Base-by-base conservation (phyloP, 2,329 filamentous ascomycete genomes). In the Stagonosporopsis chrysanthemi region DNA sequence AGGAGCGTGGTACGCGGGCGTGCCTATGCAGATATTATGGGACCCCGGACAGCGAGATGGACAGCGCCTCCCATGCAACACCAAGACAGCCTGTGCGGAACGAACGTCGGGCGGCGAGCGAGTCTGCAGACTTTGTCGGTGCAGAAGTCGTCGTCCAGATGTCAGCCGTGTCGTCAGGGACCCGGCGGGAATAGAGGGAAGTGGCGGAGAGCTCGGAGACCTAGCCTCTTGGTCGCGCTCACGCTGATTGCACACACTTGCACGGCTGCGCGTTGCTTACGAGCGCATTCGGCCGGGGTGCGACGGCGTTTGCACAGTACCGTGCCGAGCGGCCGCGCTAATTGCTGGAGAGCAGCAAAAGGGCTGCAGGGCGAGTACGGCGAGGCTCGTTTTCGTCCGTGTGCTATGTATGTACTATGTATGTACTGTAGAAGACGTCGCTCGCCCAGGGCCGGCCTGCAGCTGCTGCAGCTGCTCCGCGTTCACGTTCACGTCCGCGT, bases 11-110 rank as follows among this genome's bases (percentile, higher is more conserved):
- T 28, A 45, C 48, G 46, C 51, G 48, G 42, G 41, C 40, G 38
- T 43, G 50, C 46, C 41, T 51, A 40, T 52, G 50, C 60, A 60
- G 61, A 61, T 61, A 61, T 61, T 60, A 60, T 54, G 54, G 56
- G 42, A 51, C 45, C 51, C 52, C 49, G 50, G 42, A 22, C 35
- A 51, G 56, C 48, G 56, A 50, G 52, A 46, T 33, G 48, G 61
- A 53, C 52, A 46, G 28, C 35, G 40, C 40, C 50, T 48, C 45
- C 29, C 42, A 58, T 46, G 49, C 53, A 53, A 57, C 41, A 51
- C 51, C 52, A 49, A 51, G 33, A 41, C 39, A 56, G 53, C 43
- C 44, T 45, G 56, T 29, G 42, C 49, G 53, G 45, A 54, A 55
- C 51, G 57, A 55, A 58, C 43, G 43, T 59, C 43, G 52, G 58